These are phyloP conservation scores for Rosa rugosa DNA, from an alignment of 306 rosid species.

Conservation along the genomic window DNA sequence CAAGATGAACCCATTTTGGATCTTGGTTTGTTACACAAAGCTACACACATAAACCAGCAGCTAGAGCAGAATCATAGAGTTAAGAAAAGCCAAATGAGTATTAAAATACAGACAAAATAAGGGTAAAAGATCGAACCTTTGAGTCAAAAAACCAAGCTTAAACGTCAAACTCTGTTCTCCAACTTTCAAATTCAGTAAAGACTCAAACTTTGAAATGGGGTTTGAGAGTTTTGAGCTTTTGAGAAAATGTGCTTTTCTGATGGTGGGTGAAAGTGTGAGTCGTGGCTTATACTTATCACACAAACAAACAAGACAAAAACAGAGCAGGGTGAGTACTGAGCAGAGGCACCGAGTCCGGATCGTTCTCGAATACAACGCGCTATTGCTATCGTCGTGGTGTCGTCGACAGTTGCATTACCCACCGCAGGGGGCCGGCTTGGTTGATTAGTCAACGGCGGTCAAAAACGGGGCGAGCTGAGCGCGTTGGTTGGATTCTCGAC, in stretches of 20 bases:
- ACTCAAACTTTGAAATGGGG: background rate
- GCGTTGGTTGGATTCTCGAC: conserved; percentile 15
- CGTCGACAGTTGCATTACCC: background rate
- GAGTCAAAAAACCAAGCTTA: conserved; percentile 13
- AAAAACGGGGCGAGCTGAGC: background rate
- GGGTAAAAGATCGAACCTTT: conserved; percentile 10
- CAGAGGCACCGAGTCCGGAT: background rate
- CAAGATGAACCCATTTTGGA: background rate
- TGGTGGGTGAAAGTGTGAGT: background rate
- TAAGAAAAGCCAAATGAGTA: background rate
- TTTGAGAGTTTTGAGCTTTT: background rate
- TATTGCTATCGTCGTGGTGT: background rate
- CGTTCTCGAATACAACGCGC: conserved; percentile 13
- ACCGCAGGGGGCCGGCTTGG: background rate
- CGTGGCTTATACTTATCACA: background rate
- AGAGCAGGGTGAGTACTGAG: background rate
- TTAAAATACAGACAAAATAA: conserved; percentile 3
- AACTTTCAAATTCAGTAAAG: background rate
- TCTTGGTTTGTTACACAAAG: conserved; percentile 8
- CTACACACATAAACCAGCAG: background rate
- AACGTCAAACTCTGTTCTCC: background rate
- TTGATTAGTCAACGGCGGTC: conserved; percentile 10
- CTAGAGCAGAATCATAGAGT: background rate
- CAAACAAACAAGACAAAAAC: background rate
- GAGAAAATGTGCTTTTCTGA: background rate